Evolutionary conservation across 495 filamentous ascomycete genomes (phyloP).

Genomic region (Penicillium pancosmium): DNA sequence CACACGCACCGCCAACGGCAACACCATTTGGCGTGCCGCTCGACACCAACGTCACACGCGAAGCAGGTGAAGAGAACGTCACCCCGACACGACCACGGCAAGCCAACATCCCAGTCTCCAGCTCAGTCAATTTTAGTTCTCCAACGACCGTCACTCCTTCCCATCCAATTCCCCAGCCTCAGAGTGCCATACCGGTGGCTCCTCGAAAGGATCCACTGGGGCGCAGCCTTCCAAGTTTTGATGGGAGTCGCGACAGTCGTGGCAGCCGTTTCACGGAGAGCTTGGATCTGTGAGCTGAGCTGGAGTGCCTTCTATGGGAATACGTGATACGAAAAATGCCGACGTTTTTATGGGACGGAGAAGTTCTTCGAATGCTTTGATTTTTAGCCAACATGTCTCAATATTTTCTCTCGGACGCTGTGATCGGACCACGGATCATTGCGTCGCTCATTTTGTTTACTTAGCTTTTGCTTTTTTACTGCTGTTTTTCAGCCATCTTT

Average conservation of each 20-base stretch:
- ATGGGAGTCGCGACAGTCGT: conserved; percentile 58
- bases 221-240: conserved; percentile 55
- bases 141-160: conserved; percentile 29
- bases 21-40: conserved; percentile 40
- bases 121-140: conserved; percentile 37
- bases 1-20: conserved; percentile 38
- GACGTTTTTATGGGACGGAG: conserved; percentile 22
- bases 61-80: conserved; percentile 31
- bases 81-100: conserved; percentile 49
- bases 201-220: conserved; percentile 50
- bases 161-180: conserved; percentile 25
- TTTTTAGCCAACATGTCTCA: conserved; percentile 7
- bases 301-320: conserved; percentile 19
- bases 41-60: conserved; percentile 40
- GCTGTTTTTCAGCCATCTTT: conserved; percentile 6
- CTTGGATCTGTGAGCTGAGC: conserved; percentile 24
- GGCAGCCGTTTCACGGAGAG: conserved; percentile 60
- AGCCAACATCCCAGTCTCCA: conserved; percentile 52
- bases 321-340: conserved; percentile 29
- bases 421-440: not conserved
- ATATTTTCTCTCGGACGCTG: conserved; percentile 4
- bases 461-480: conserved; percentile 7
- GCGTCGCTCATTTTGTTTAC: not conserved
- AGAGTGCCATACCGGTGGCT: conserved; percentile 27
- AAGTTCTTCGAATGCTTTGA: conserved; percentile 7